Percentiles rank a stretch among this genome's conserved stretches.
phyloP scores from a whole-genome alignment of 1,139 yeast species.

The Hemisphaericaspora xylanilytica region DNA sequence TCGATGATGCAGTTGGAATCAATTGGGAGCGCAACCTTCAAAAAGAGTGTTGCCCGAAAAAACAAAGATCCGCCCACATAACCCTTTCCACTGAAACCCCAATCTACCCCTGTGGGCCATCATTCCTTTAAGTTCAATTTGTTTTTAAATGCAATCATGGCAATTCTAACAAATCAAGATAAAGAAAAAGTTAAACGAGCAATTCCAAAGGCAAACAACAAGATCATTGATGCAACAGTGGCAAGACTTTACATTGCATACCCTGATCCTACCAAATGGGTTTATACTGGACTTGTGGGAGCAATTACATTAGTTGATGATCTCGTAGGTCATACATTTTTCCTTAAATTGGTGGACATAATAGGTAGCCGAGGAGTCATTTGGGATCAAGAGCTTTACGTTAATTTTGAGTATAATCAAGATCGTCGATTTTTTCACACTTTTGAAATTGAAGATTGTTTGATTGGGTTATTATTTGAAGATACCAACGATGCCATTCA shows the following conservation, averaged over 20 bases:
- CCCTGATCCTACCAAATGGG: conserved; percentile 82
- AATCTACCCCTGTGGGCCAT: no score
- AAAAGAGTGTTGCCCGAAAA: not conserved
- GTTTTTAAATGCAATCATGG: conserved; percentile 39
- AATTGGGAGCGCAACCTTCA: no score
- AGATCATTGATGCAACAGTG: conserved; percentile 85
- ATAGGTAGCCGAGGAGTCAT: conserved; percentile 78
- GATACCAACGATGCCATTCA: conserved; percentile 87
- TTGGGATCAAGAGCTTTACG: conserved; percentile 96
- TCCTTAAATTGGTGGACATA: conserved; percentile 83
- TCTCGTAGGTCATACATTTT: conserved; percentile 89
- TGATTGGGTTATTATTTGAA: conserved; percentile 85
- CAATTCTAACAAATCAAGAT: conserved; percentile 62
- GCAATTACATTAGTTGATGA: conserved; percentile 89
- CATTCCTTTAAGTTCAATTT: not conserved
- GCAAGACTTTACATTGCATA: conserved; percentile 88
- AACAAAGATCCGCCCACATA: not conserved
- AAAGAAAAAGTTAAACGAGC: conserved; percentile 86
- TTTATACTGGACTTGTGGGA: conserved; percentile 83
- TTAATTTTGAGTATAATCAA: conserved; percentile 84
- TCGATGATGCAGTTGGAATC: no score
- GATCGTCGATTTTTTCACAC: conserved; percentile 94
- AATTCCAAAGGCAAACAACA: conserved; percentile 84
- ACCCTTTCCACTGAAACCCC: not conserved
- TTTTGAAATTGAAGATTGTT: conserved; percentile 89